Evolutionary conservation across 2,329 filamentous ascomycete genomes (phyloP).

Genomic region (Epichloe gansuensis): DNA sequence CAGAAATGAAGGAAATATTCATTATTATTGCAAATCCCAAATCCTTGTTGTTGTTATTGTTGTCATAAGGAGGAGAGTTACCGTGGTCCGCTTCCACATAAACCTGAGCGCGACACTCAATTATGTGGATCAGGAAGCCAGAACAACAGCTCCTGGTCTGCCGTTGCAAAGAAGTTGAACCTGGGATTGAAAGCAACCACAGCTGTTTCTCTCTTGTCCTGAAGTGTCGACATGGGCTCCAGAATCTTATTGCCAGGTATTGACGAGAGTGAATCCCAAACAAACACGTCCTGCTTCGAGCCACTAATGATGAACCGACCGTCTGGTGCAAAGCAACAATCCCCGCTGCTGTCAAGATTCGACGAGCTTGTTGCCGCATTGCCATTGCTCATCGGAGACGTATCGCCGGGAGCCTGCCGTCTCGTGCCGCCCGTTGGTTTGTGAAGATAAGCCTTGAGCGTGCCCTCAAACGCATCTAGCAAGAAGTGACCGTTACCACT

Average conservation of each 20-base stretch:
- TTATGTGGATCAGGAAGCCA: conserved; percentile 59
- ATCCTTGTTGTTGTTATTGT: not conserved
- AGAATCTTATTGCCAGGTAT: conserved; percentile 45
- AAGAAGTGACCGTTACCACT: conserved; percentile 78
- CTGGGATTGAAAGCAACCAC: conserved; percentile 81
- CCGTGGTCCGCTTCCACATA: not conserved
- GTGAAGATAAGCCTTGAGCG: conserved; percentile 60
- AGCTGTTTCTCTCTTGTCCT: conserved; percentile 56
- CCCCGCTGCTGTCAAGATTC: conserved; percentile 50
- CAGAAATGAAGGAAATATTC: not conserved
- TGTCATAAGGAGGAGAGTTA: not conserved
- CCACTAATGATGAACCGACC: conserved; percentile 81
- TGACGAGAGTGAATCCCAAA: conserved; percentile 69
- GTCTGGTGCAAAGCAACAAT: conserved; percentile 82
- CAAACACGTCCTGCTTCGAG: conserved; percentile 58
- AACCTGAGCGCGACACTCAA: not conserved
- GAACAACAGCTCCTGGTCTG: conserved; percentile 71
- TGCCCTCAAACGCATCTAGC: conserved; percentile 83
- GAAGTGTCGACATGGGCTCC: conserved; percentile 50
- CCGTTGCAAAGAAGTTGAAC: conserved; percentile 83
- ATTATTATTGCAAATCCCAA: not conserved
- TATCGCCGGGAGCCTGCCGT: conserved; percentile 42
- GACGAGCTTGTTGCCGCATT: conserved; percentile 22
- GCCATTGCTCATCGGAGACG: conserved; percentile 13
- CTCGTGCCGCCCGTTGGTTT: conserved; percentile 42